These are phyloP conservation scores for Lepidium sativum DNA, from an alignment of 345 rosid genomes.

Conservation along the genomic window DNA sequence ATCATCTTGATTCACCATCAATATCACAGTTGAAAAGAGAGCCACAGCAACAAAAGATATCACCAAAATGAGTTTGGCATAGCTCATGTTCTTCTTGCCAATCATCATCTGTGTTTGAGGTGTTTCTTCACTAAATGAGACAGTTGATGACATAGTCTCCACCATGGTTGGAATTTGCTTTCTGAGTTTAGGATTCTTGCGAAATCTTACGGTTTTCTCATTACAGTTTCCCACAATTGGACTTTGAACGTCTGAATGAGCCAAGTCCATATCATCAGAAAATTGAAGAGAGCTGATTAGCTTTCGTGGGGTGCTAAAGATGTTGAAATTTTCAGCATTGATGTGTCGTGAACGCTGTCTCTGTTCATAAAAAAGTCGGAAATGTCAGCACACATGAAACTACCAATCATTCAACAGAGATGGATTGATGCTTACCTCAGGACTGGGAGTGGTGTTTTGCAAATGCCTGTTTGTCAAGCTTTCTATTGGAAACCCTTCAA, in stretches of 20 bases:
- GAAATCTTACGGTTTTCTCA: constrained; percentile 4
- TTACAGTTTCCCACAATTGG: constrained; percentile 9
- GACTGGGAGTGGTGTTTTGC: constrained; percentile 58
- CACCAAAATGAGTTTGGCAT: constrained; percentile 30
- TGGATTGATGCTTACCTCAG: constrained; percentile 48
- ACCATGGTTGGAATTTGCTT: constrained; percentile 31
- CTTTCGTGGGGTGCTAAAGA: constrained; percentile 79
- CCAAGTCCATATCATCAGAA: constrained; percentile 38
- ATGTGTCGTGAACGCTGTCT: constrained; percentile 46
- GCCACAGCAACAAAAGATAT: constrained; percentile 33
- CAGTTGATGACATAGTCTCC: constrained; percentile 49
- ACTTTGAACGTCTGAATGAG: constrained; percentile 39
- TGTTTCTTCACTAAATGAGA: constrained; percentile 6
- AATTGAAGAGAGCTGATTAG: constrained; percentile 75
- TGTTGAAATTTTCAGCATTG: constrained; percentile 38
- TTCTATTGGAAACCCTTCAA: constrained; percentile 44
- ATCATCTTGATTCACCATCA: constrained; percentile 28
- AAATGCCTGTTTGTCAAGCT: constrained; percentile 32
- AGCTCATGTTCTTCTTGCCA: constrained; percentile 22
- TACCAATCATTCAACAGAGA: constrained; percentile 39
- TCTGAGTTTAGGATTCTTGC: constrained; percentile 22
- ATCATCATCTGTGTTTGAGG: constrained; percentile 6
- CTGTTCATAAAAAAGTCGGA: constrained; percentile 31
- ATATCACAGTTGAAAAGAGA: constrained; percentile 23
- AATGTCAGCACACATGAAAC: not conserved